Evolutionary conservation across 805 yeast species (phyloP).

Genomic region (Saturnispora mendoncae): DNA sequence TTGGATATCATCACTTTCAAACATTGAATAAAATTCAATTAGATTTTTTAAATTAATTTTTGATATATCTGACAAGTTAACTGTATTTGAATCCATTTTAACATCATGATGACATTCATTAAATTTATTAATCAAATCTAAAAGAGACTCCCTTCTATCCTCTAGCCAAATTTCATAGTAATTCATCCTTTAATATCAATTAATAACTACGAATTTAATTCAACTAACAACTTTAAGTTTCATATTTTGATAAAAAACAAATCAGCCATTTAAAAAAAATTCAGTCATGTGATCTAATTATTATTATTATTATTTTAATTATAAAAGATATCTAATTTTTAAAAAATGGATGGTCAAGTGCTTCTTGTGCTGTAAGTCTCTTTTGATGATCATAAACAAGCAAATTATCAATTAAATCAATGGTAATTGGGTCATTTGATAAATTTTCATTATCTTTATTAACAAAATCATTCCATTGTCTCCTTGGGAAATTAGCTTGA

Average conservation of each 20-base stretch:
- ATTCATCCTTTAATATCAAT: too few relatives aligned
- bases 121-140: too few relatives aligned
- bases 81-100: too few relatives aligned
- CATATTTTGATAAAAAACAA: too few relatives aligned
- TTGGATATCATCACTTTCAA: not conserved
- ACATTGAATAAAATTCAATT: not conserved
- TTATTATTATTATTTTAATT: not conserved
- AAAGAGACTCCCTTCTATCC: too few relatives aligned
- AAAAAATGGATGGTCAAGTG: constrained; percentile 55
- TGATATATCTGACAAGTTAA: not conserved
- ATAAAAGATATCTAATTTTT: constrained; percentile 10
- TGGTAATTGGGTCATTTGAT: constrained; percentile 43
- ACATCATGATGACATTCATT: too few relatives aligned
- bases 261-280: too few relatives aligned
- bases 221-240: too few relatives aligned
- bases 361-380: constrained; percentile 81
- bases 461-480: constrained; percentile 58
- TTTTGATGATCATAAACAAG: constrained; percentile 81
- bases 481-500: constrained; percentile 55
- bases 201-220: too few relatives aligned
- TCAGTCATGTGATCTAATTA: not conserved
- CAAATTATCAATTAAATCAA: constrained; percentile 65
- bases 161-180: too few relatives aligned
- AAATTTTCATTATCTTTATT: constrained; percentile 44
- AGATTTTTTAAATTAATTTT: not conserved